Evolutionary conservation across 805 yeast species (phyloP).

Genomic region (Saccharomycopsis selenospora): DNA sequence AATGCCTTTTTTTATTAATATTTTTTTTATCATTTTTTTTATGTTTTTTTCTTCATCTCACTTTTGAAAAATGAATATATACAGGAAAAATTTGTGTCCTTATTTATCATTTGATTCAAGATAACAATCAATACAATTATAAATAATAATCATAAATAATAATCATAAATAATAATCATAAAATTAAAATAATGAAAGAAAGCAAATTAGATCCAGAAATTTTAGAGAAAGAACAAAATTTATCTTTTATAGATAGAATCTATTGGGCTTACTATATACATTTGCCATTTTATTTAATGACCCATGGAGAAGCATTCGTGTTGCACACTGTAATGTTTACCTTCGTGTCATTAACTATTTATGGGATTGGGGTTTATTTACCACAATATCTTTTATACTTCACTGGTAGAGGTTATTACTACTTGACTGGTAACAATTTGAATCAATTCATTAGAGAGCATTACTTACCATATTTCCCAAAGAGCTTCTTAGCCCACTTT

Average conservation of each 20-base stretch:
- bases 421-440: constrained; percentile 31
- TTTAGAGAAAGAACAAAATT: constrained; percentile 10
- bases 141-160: too few relatives aligned
- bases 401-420: constrained; percentile 27
- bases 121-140: too few relatives aligned
- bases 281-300: constrained; percentile 38
- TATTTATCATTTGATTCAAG: too few relatives aligned
- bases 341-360: constrained; percentile 32
- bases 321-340: constrained; percentile 32
- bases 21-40: too few relatives aligned
- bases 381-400: constrained; percentile 26
- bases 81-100: too few relatives aligned
- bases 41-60: too few relatives aligned
- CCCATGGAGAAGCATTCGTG: constrained; percentile 34
- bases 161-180: too few relatives aligned
- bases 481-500: constrained; percentile 13
- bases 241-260: constrained; percentile 26
- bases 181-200: too few relatives aligned
- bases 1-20: too few relatives aligned
- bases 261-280: constrained; percentile 41
- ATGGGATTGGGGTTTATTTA: constrained; percentile 31
- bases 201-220: constrained; percentile 26
- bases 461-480: constrained; percentile 13
- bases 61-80: too few relatives aligned
- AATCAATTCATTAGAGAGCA: constrained; percentile 4